A percentile compares a stretch with the other conserved stretches of the same genome.
phyloP scores from a whole-genome alignment of 2,329 filamentous ascomycete species.

The Calonectria ilicicola region DNA sequence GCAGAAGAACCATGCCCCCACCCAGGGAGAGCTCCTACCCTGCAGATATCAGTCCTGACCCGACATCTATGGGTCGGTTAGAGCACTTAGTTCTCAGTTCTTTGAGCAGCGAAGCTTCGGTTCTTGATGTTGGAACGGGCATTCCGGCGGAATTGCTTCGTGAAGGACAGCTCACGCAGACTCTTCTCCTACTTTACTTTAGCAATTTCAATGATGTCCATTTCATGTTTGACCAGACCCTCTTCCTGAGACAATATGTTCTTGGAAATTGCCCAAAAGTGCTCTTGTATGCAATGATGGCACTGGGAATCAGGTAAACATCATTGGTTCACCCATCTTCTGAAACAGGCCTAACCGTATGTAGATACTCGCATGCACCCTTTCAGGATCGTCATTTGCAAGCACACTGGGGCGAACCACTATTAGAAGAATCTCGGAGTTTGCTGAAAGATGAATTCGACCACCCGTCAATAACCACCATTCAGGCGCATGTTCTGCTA shows the following conservation, averaged over 20 bases:
- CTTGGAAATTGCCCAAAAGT: slow-evolving; percentile 15
- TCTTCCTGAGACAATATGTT: slow-evolving; percentile 14
- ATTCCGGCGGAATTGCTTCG: slow-evolving; percentile 19
- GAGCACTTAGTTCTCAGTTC: slow-evolving; percentile 2
- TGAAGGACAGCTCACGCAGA: slow-evolving; percentile 23
- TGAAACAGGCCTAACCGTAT: background rate
- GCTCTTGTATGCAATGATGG: slow-evolving; percentile 11
- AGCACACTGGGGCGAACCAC: background rate
- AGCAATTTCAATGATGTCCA: slow-evolving; percentile 26
- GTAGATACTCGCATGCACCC: slow-evolving; percentile 9
- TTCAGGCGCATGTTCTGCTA: slow-evolving; percentile 2
- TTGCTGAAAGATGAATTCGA: slow-evolving; percentile 1
- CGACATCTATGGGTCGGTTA: background rate
- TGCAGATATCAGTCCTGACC: background rate
- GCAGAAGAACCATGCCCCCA: background rate
- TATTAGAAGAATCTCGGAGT: background rate
- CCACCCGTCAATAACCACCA: background rate
- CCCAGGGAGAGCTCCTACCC: background rate
- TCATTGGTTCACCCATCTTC: background rate
- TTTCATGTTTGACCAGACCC: slow-evolving; percentile 23
- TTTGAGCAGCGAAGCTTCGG: slow-evolving; percentile 1
- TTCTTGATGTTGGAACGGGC: slow-evolving; percentile 16
- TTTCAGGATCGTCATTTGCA: background rate
- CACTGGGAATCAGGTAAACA: slow-evolving; percentile 7
- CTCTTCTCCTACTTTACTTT: slow-evolving; percentile 22